Base-by-base conservation (phyloP, 352 stramenopile species). In the Globisporangium takayamanum region DNA sequence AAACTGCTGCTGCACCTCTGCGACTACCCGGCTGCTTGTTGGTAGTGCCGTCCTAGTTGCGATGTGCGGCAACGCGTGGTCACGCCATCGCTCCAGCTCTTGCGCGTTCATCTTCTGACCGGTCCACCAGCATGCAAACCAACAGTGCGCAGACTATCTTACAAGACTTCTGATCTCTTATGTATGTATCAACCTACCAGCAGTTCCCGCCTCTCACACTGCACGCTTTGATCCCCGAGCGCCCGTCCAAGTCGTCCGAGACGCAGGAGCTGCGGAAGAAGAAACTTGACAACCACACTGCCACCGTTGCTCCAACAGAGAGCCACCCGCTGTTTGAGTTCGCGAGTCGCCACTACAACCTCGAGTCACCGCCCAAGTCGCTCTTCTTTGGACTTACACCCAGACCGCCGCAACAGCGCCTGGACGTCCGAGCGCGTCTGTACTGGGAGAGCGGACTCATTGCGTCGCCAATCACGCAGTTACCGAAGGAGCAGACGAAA, bases 391-490 rank as follows among this genome's bases (percentile, higher is more conserved):
- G 10, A 4, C 51, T 15, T 48, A 18, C 54, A 60, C 41, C 25
- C 16, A n/a, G 41, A 30, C 63, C 60, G 20, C 39, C 61, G 5
- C 62, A 72, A 4, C 55, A 72, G 6, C 55, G 70, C 6, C 63
- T 83, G 41, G 63, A 83, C 26, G 51, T 91, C 36, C 66, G 66
- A 18, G 83, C 83, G 39, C 69, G 88, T 0, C 58, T 87, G 18
- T 62, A 67, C 28, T 92, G 78, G 77, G 83, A 92, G 39, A 78
- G 72, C 18, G 73, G 80, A 20, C 55, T 86, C 41, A 74, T 88
- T 49, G 70, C 67, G 28, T 75, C 45, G 2, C 68, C 80, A 10
- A 65, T 94, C 39, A 84, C 76, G 0, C 63, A 73, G 25, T 59
- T 86, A 16, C 60, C 67, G 2, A 74, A 71, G 30, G 71, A 84